phyloP scores from a whole-genome alignment of 495 filamentous ascomycete species.

The Parathielavia hyrcaniae region DNA sequence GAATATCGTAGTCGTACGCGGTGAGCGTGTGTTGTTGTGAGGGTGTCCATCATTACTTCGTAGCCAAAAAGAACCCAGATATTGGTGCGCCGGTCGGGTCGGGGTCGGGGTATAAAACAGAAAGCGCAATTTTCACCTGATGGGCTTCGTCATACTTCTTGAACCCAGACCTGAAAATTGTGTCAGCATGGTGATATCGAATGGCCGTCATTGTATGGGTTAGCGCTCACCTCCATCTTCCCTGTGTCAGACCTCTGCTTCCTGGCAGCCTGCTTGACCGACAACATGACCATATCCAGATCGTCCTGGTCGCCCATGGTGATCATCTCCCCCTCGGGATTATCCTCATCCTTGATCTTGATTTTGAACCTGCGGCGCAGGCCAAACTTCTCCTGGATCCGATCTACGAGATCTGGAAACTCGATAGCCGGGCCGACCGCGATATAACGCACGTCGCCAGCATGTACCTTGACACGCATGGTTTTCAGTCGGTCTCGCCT shows the following conservation, averaged over 20 bases:
- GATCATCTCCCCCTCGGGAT: slow-evolving; percentile 78
- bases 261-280: slow-evolving; percentile 59
- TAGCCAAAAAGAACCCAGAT: too few relatives aligned
- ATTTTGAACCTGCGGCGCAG: slow-evolving; percentile 66
- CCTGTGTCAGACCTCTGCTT: slow-evolving; percentile 75
- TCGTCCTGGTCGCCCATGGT: slow-evolving; percentile 96
- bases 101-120: slow-evolving; percentile 18
- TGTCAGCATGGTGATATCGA: slow-evolving; percentile 19
- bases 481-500: slow-evolving; percentile 48
- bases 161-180: slow-evolving; percentile 56
- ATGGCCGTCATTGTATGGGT: neutral
- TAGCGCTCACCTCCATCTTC: slow-evolving; percentile 81
- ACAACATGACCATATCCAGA: slow-evolving; percentile 73
- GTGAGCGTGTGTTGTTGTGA: slow-evolving; percentile 2
- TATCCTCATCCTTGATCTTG: slow-evolving; percentile 76
- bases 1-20: slow-evolving; percentile 5
- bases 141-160: slow-evolving; percentile 44
- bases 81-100: neutral
- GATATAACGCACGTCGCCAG: slow-evolving; percentile 89
- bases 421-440: slow-evolving; percentile 69
- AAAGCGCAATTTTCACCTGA: neutral
- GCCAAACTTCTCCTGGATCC: slow-evolving; percentile 78
- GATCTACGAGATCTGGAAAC: slow-evolving; percentile 67
- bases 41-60: slow-evolving; percentile 22
- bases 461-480: slow-evolving; percentile 85